Evolutionary conservation across 2,329 filamentous ascomycete species (phyloP), one percentile per base, ranked within the genome.

Genomic region (Cladophialophora yegresii): DNA sequence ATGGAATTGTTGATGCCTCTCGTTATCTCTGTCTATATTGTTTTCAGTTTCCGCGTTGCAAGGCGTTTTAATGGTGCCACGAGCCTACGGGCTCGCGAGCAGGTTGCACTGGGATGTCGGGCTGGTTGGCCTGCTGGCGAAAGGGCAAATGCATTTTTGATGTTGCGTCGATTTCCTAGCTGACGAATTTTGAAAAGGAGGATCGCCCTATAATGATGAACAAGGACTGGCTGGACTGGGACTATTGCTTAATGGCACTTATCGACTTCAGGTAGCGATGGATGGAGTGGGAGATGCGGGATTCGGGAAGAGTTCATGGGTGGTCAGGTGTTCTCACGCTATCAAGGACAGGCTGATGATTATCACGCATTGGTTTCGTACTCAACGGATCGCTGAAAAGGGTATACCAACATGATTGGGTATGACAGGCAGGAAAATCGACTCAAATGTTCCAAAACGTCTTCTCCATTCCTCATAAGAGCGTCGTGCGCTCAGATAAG

Each of bases 171-270:
- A n/a, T 53, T 62, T 32, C 49, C 54, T 32, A 16, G 57, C 54
- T 36, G 47, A 58, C 57, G 62, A 60, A 53, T 49, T 55, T 59
- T 51, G 60, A 61, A 53, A 58, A 58, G 33, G 43, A 20, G 66
- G 67, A 47, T 55, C 23, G 30, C 61, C 49, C 47, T 45, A 45
- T 65, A 67, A 67, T 65, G 66, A 65, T 40, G 45, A 63, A 62
- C 49, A 59, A 64, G 66, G 63, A 68, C 66, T 66, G 66, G 63
- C 61, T 68, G 66, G 66, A 63, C 66, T 62, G 63, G 66, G 62
- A 66, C 66, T 66, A 59, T 60, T 68, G 55, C 57, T 51, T 64
- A 63, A 65, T 63, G 62, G 54, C 56, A 55, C 54, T 26, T 22
- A 50, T 20, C 53, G 58, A 67, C 51, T 55, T 57, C 47, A 51